Conservation (phyloP, 768 basidiomycete genomes). For the Tremella yokohamensis region DNA sequence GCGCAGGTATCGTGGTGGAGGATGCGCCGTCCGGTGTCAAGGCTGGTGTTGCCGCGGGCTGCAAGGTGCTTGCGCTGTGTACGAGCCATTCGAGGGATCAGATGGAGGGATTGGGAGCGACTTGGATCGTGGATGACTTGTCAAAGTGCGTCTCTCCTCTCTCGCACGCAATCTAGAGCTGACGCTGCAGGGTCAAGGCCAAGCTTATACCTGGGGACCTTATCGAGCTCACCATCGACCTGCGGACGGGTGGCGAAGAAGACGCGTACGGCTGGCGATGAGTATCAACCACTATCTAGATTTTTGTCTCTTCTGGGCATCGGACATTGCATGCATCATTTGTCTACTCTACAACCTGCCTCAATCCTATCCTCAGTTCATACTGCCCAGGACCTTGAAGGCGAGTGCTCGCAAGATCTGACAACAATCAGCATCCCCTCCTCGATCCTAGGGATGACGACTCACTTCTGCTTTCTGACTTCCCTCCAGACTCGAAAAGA, state of each 20-base stretch:
- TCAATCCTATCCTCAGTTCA: constrained; percentile 7
- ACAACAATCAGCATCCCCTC: constrained; percentile 12
- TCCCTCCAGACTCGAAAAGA: constrained; percentile 72
- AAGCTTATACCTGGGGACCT: neutral
- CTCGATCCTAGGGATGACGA: neutral
- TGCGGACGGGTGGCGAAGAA: neutral
- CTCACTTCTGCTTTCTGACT: constrained; percentile 80
- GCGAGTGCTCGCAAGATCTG: constrained; percentile 79
- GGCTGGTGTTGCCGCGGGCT: constrained; percentile 71
- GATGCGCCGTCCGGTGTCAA: constrained; percentile 81
- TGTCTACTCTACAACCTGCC: neutral
- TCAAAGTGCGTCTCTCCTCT: constrained; percentile 7
- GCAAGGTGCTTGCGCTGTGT: constrained; percentile 73
- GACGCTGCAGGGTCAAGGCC: constrained; percentile 9
- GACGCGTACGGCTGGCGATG: too few relatives aligned
- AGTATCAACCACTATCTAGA: too few relatives aligned
- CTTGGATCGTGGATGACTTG: constrained; percentile 68
- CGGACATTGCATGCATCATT: constrained; percentile 4
- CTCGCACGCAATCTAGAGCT: neutral
- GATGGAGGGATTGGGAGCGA: constrained; percentile 59
- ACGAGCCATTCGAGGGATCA: constrained; percentile 66
- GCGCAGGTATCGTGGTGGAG: constrained; percentile 68
- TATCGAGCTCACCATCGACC: constrained; percentile 7
- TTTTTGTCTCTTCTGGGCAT: neutral
- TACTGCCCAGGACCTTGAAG: constrained; percentile 72